Evolutionary conservation across 2,329 filamentous ascomycete species (phyloP).

Genomic region (Aspergillus unguis): DNA sequence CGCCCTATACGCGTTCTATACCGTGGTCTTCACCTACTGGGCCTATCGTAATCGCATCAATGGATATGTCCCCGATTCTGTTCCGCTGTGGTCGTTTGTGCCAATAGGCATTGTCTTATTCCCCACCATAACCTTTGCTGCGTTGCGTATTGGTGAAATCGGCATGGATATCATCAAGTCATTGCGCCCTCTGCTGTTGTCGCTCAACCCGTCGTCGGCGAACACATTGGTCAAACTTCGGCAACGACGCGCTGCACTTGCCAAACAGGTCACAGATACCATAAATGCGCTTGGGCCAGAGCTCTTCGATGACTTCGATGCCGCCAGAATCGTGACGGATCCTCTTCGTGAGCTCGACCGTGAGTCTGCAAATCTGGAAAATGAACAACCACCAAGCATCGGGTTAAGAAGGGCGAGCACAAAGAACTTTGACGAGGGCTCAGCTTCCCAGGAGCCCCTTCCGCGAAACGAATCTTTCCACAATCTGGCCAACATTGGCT

Average conservation of each 20-base stretch:
- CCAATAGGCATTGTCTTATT: slow-evolving; percentile 75
- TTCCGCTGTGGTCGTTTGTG: slow-evolving; percentile 75
- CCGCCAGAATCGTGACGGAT: slow-evolving; percentile 63
- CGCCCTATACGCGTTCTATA: slow-evolving; percentile 77
- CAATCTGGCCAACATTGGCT: slow-evolving; percentile 79
- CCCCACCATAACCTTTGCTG: slow-evolving; percentile 84
- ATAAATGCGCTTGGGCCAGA: slow-evolving; percentile 96
- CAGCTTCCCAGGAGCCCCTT: slow-evolving; percentile 47
- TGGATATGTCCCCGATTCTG: slow-evolving; percentile 74
- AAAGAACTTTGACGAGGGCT: slow-evolving; percentile 22
- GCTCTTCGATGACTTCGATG: slow-evolving; percentile 94
- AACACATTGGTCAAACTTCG: slow-evolving; percentile 81
- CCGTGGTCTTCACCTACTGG: slow-evolving; percentile 68
- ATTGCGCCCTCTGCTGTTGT: slow-evolving; percentile 78
- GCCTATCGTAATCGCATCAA: slow-evolving; percentile 77
- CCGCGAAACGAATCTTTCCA: slow-evolving; percentile 92
- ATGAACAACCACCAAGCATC: slow-evolving; percentile 15
- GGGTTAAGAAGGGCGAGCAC: slow-evolving; percentile 26
- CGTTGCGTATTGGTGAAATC: slow-evolving; percentile 92
- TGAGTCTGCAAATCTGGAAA: slow-evolving; percentile 16
- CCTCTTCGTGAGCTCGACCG: slow-evolving; percentile 41
- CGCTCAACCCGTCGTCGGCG: slow-evolving; percentile 76
- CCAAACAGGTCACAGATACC: slow-evolving; percentile 77
- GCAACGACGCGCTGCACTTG: slow-evolving; percentile 67
- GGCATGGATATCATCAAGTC: slow-evolving; percentile 99